Evolutionary conservation across 2,329 filamentous ascomycete species (phyloP), one percentile per base, ranked within the genome.

Genomic region (Coniochaeta hoffmannii): DNA sequence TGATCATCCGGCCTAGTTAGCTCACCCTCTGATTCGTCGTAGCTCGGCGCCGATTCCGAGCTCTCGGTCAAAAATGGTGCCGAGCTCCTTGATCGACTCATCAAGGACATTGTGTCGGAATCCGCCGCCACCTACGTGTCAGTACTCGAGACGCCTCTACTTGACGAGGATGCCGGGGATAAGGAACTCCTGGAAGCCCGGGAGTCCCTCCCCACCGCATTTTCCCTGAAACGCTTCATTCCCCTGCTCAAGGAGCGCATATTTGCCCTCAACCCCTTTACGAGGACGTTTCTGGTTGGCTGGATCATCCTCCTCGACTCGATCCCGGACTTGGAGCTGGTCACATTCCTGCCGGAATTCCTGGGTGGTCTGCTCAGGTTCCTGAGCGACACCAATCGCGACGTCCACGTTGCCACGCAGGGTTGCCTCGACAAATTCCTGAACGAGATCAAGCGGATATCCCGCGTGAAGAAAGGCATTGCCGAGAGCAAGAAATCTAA

Each of bases 1-100:
- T 59, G 24, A 62, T 56, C 32, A 24, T 24, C 28, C 22, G 30
- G 24, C 15, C n/a, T 15, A 22, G 6, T 17, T 19, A 31, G 31
- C 49, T 50, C 41, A 34, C 56, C 38, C n/a, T 62, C 57, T 35
- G 19, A 26, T 38, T 44, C 11, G n/a, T 34, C 54, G 7, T 62
- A 96, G 92, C 83, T 99, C 63, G 92, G 93, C 15, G 94, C 94
- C 50, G 94, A 99, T 69, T 93, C 92, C 1, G 95, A 99, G 69
- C 77, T 97, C 5, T 97, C 93, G 0, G 95, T 99, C 57, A 99
- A 99, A 73, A 99, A 99, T 67, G 94, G 94, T 28, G 94, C 94
- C 22, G 94, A 99, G 69, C 80, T 99, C 51, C 80, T 99, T 9
- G 94, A 99, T 72, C 88, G 94, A 30, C 80, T 99, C 50, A 86